Percentiles rank a stretch among this genome's conserved stretches.
Evolutionary conservation across 2,329 filamentous ascomycete genomes (phyloP).

Genomic region (Alternaria atra): DNA sequence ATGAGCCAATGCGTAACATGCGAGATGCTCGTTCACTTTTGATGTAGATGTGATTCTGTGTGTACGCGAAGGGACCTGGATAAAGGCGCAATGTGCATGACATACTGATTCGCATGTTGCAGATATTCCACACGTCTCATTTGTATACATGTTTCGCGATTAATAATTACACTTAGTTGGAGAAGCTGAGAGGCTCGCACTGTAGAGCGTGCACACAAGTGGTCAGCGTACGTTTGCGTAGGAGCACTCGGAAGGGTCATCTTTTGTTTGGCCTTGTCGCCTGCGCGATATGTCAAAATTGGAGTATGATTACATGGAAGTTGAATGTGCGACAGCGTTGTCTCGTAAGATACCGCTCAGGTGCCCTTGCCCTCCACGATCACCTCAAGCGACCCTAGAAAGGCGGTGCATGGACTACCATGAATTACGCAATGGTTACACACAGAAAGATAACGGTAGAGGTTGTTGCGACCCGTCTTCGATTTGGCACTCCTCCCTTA

Average conservation of each 20-base stretch:
- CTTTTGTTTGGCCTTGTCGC: not conserved
- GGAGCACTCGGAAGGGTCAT: not conserved
- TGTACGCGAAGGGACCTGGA: not conserved
- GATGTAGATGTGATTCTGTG: not conserved
- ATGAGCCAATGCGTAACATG: not conserved
- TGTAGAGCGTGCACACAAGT: not conserved
- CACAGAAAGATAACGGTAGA: not conserved
- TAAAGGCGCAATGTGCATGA: not conserved
- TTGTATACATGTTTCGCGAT: not conserved
- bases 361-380: not conserved
- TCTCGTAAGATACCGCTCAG: not conserved
- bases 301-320: not conserved
- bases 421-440: not conserved
- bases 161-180: not conserved
- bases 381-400: not conserved
- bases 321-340: not conserved
- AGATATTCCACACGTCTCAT: not conserved
- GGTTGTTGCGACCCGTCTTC: not conserved
- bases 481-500: not conserved
- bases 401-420: not conserved
- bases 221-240: not conserved
- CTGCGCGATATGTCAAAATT: not conserved
- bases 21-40: not conserved
- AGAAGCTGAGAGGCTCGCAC: not conserved
- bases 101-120: not conserved